Evolutionary conservation across 129 eudicot genomes (phyloP), one percentile per base, ranked within the genome.

Genomic region (Chrysanthemum makinoi): DNA sequence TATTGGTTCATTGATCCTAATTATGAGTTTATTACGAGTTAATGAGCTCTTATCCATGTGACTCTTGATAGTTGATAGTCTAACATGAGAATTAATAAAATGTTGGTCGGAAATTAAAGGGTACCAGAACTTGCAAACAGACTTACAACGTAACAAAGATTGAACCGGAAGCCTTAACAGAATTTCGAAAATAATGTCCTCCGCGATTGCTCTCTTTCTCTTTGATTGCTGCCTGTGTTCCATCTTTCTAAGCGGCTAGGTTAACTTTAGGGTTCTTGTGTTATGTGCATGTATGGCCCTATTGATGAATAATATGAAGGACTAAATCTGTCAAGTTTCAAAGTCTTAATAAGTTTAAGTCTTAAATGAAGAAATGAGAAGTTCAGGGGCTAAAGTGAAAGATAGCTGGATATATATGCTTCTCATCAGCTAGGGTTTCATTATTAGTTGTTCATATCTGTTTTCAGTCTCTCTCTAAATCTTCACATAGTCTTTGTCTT

Each of bases 181-280:
- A 52, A 52, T 12, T 52, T 52, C 57, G 18, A 52, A 52, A 15
- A 52, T 15, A 52, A 52, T 52, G 8, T 8, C 57, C 57, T 52
- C 57, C 19, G 56, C 14, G 18, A 52, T 52, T 14, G 3, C 57
- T 52, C 19, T 52, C 57, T 52, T 14, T 51, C 19, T 52, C 57
- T 52, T 52, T 52, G 57, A 13, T 14, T 4, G 57, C 8, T 19
- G 57, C 19, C 18, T 52, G 7, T 15, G 57, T 52, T 15, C 57
- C 57, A 52, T 52, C 18, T 52, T 15, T 15, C 19, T 14, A 52
- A 52, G 57, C 19, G 57, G 19, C 57, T n/a, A n/a, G n/a, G n/a
- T n/a, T n/a, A 52, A 52, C 17, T 50, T 52, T 52, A 52, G 57
- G 57, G 57, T 52, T 52, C 55, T 50, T 50, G 55, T n/a, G 55